These are phyloP conservation scores for Limonomyces culmigenus DNA, from an alignment of 1,284 basidiomycete species.

Conservation along the genomic window DNA sequence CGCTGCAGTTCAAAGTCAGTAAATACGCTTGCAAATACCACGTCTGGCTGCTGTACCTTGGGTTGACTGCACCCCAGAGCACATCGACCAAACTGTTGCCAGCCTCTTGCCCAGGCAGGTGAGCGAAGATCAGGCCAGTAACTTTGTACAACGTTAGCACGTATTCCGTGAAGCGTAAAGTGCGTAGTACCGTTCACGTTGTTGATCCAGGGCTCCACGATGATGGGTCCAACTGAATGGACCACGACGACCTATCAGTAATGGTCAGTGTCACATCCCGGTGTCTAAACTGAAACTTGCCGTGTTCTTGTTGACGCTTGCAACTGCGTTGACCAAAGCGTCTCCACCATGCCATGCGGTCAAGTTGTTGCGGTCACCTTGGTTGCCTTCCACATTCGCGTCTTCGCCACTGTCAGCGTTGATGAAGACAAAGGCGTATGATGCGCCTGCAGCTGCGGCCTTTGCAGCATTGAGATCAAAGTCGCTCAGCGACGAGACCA, in stretches of 20 bases:
- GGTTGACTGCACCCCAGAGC: conserved; percentile 31
- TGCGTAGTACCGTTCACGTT: conserved; percentile 17
- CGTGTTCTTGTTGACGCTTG: conserved; percentile 21
- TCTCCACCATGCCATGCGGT: conserved; percentile 48
- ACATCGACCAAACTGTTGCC: conserved; percentile 41
- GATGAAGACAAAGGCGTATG: conserved; percentile 40
- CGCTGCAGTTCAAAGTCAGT: conserved; percentile 28
- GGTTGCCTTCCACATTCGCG: conserved; percentile 45
- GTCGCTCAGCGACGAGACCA: conserved; percentile 34
- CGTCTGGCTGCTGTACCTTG: conserved; percentile 10
- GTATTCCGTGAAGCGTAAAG: too few species aligned
- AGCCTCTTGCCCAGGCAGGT: conserved; percentile 41
- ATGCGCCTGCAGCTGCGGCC: conserved; percentile 23
- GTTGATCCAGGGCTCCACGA: conserved; percentile 26
- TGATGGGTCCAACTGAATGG: conserved; percentile 27
- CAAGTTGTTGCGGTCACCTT: conserved; percentile 52
- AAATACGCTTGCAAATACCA: background rate
- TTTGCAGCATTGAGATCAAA: conserved; percentile 28
- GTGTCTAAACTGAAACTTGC: too few species aligned
- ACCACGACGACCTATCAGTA: conserved; percentile 38
- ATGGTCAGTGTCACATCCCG: too few species aligned
- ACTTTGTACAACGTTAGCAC: background rate
- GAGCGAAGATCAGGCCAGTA: conserved; percentile 22
- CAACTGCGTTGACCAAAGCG: conserved; percentile 16
- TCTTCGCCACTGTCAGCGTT: conserved; percentile 33